These are phyloP conservation scores for Ogataea hybrid DNA, from an alignment of 1,139 yeast genomes.

Conservation along the genomic window DNA sequence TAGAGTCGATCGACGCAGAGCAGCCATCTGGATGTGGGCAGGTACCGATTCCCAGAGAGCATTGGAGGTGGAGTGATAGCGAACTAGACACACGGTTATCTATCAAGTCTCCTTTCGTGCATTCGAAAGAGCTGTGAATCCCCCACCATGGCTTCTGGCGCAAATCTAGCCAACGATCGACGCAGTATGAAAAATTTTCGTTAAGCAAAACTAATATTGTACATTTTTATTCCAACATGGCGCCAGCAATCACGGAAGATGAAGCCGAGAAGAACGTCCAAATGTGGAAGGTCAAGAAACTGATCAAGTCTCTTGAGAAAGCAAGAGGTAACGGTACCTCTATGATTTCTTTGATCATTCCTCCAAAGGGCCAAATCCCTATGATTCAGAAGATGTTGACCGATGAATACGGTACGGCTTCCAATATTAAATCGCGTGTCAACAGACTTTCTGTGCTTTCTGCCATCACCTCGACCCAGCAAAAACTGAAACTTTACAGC, in stretches of 20 bases:
- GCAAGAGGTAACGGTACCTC: conserved; percentile 99
- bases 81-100: too few species aligned
- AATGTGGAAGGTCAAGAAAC: conserved; percentile 97
- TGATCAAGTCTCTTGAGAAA: conserved; percentile 77
- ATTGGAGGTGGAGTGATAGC: too few species aligned
- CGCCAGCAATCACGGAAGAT: conserved; percentile 42
- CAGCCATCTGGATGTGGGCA: background rate
- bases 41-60: background rate
- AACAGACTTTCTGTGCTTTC: conserved; percentile 92
- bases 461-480: conserved; percentile 97
- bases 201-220: conserved; percentile 6
- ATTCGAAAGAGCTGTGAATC: too few species aligned
- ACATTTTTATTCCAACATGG: conserved; percentile 21
- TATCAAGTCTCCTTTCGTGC: too few species aligned
- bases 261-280: conserved; percentile 92
- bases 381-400: conserved; percentile 88
- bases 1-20: conserved; percentile 10
- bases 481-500: conserved; percentile 85
- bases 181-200: conserved; percentile 13
- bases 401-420: conserved; percentile 98
- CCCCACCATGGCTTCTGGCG: too few species aligned
- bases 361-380: conserved; percentile 93
- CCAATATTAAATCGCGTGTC: conserved; percentile 95
- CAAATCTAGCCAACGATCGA: conserved; percentile 3
- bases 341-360: conserved; percentile 93